phyloP scores from a whole-genome alignment of 441 rosid species.

The Gossypium trilobum region DNA sequence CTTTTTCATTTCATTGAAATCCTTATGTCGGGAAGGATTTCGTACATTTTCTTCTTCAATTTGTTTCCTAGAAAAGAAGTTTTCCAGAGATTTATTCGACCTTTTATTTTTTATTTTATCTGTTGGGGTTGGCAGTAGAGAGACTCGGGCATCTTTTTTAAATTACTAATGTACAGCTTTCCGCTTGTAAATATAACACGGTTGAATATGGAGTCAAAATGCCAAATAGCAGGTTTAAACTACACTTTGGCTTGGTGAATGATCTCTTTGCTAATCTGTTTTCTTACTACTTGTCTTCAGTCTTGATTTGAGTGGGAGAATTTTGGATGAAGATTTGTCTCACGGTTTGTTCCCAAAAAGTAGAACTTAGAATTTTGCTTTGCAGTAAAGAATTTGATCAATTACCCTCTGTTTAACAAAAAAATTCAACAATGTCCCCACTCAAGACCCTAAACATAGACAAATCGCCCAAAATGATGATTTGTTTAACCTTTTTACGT shows the following conservation, averaged over 20 bases:
- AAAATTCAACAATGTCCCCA: not conserved
- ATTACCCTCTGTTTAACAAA: not conserved
- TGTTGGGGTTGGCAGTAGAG: not conserved
- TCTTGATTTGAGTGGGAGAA: not conserved
- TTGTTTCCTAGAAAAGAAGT: not conserved
- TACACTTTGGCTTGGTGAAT: not conserved
- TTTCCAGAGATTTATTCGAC: not conserved
- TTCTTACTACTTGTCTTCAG: not conserved
- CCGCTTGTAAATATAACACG: slow-evolving; percentile 8
- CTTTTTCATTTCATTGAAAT: not conserved
- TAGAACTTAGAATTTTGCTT: not conserved
- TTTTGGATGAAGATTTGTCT: not conserved
- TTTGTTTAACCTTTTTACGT: not conserved
- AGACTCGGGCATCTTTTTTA: not conserved
- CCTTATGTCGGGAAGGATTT: not conserved
- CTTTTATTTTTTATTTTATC: not conserved
- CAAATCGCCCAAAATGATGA: not conserved
- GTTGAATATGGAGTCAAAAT: not conserved
- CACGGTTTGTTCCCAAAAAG: not conserved
- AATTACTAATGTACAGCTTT: not conserved
- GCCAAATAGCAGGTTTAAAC: slow-evolving; percentile 1
- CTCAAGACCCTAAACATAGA: not conserved
- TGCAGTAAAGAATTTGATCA: not conserved
- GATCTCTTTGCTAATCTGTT: not conserved
- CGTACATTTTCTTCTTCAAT: slow-evolving; percentile 7